Evolutionary conservation across 345 rosid genomes (phyloP), one percentile per base, ranked within the genome.

Genomic region (Linum lewisii): DNA sequence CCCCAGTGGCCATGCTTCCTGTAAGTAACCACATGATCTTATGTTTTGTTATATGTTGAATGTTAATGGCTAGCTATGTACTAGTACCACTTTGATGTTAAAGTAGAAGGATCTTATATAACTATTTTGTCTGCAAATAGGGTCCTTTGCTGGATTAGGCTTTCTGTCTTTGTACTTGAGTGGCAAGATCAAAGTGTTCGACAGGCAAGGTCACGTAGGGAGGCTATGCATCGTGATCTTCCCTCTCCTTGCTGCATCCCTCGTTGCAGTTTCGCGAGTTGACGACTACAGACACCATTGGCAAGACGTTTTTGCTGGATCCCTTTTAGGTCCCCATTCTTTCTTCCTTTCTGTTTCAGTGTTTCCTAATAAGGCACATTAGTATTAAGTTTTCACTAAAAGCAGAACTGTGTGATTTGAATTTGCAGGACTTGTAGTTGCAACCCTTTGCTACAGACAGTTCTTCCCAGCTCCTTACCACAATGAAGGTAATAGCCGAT

Each of bases 281-380:
- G 90, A 83, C 73, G 94, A 90, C 70, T 87, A 90, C 25, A 69
- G 86, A 90, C 97, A 87, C 57, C 95, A 90, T 21, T 90, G 95
- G 97, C 82, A 85, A 52, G 95, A 87, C 51, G 94, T 90, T 19
- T 82, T 87, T 22, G 83, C 87, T 7, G 97, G 95, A 50, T 86
- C 82, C 54, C 73, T 90, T 37, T 63, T 90, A 21, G 97, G 97
- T 37, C 11, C 38, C 69, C 53, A 49, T 24, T 13, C 42, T 1
- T 52, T 5, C 21, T 14, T 21, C 19, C 19, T 5, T 49, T 21
- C 14, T 49, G 6, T 49, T 5, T 49, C n/a, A n/a, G n/a, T n/a
- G n/a, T n/a, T n/a, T n/a, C n/a, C n/a, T n/a, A n/a, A n/a, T n/a
- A n/a, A n/a, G n/a, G n/a, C n/a, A n/a, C n/a, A n/a, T n/a, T n/a